Base-by-base conservation (phyloP, 805 yeast genomes). In the Torulaspora microellipsoides region DNA sequence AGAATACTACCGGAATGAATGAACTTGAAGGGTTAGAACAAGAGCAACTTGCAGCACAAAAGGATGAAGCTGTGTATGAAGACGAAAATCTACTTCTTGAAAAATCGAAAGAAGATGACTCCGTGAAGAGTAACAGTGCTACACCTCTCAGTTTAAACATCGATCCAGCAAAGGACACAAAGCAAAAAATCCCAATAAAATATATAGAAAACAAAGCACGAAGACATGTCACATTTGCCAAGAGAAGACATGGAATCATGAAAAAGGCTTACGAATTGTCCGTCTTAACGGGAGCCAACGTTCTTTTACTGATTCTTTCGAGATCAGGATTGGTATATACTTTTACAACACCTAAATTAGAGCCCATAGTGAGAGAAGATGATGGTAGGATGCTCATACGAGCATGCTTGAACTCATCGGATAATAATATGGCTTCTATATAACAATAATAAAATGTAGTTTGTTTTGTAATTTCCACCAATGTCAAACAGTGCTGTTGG, bases 161-260 rank as follows among this genome's bases (percentile, higher is more conserved):
- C 8, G 44, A 41, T 27, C 15, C 33, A 12, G 38, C 25, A 12
- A 35, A 31, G 17, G 27, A 23, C 20, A 20, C 43, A 10, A 40
- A 40, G 13, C 43, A 35, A n/a, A 47, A 47, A 39, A 31, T 43
- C 9, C 57, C 55, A 1, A 88, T 91, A 65, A 85, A 86, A 70
- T 91, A 89, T 62, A 91, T 91, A 56, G 95, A 88, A 69, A 97
- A 91, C 67, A 90, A 88, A 68, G 85, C 95, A 13, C 78, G 97
- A 64, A 82, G 99, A 58, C 98, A 91, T 68, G 91, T 91, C 54
- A 91, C 98, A n/a, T 91, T 91, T 60, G 85, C 96, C 43, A 91
- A 91, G 71, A 83, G 99, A 71, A 86, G 90, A 68, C 96, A 96
- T 31, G 99, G 99, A 51, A 89, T 91, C 60, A 91, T 91, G 97